Base-by-base conservation (phyloP, 176 grass and related monocot species). In the Dendrocalamus sinicus region DNA sequence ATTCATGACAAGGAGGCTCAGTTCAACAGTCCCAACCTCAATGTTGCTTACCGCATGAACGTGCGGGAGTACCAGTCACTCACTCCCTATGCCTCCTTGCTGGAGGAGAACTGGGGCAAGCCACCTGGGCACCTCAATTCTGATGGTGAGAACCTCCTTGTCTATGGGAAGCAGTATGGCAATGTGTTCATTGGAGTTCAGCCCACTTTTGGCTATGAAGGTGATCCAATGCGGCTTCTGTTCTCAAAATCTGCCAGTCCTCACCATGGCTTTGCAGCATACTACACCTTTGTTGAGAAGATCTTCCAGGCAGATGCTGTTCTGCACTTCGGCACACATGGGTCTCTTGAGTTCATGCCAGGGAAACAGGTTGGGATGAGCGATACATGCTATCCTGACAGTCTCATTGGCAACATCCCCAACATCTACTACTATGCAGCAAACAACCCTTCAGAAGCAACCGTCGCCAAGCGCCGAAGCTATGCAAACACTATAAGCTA, bases 401-500 rank as follows among this genome's bases (percentile, higher is more conserved):
- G 96, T 76, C 92, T 99, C 80, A 99, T 96, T 35, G 96, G 96
- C 19, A 99, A 99, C 89, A 91, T 99, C 62, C 96, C 96, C 67
- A 99, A 99, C 74, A 96, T 99, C 77, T 99, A 99, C 72, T 99
- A 99, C 74, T 99, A 99, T 73, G 96, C 96, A 6, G 96, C 96
- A n/a, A 99, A 99, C 92, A 99, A 99, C 80, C 96, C 96, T 12
- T 99, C 96, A 12, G 96, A 99, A 79, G 96, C 96, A 2, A 99
- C 96, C 2, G 86, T 99, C 5, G 96, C 96, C 58, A 99, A 99
- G 82, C 94, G 96, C 51, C 83, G 96, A 44, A 99, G 96, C 90
- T 99, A 99, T 46, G 96, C 96, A 50, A 99, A 96, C 88, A 99
- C 96, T 50, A 99, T 99, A 81, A 99, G 96, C 88, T 99, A 99